Evolutionary conservation across 2,329 filamentous ascomycete genomes (phyloP).

Genomic region (Zelopaecilomyces penicillatus): DNA sequence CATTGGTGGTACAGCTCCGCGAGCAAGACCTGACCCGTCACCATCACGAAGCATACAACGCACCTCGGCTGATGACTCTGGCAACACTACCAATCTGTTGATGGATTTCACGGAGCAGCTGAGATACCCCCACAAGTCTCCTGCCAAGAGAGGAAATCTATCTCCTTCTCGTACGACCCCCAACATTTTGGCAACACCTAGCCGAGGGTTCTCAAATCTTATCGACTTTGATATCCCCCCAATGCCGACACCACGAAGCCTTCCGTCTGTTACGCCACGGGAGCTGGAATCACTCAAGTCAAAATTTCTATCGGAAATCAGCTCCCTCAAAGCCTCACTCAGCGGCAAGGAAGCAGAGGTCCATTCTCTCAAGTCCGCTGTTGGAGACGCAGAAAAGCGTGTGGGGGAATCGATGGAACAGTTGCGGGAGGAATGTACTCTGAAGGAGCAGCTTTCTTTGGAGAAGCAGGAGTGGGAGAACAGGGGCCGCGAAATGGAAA

Average conservation of each 20-base stretch:
- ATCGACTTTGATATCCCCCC: conserved; percentile 81
- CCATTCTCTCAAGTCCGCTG: conserved; percentile 73
- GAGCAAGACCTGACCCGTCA: conserved; percentile 26
- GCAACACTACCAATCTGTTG: conserved; percentile 67
- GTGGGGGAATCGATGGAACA: conserved; percentile 80
- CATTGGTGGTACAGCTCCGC: conserved; percentile 29
- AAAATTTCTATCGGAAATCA: conserved; percentile 83
- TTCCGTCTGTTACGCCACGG: conserved; percentile 83
- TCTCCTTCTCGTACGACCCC: conserved; percentile 24
- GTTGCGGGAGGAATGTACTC: conserved; percentile 65
- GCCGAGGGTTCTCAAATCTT: conserved; percentile 55
- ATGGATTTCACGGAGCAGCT: conserved; percentile 80
- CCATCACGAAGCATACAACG: conserved; percentile 28
- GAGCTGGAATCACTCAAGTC: conserved; percentile 93
- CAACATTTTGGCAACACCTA: conserved; percentile 35
- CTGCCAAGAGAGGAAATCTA: conserved; percentile 28
- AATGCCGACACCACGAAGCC: conserved; percentile 80
- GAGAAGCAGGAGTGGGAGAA: conserved; percentile 80
- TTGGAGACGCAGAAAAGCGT: conserved; percentile 83
- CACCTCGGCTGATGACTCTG: conserved; percentile 32
- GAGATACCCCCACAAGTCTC: conserved; percentile 40
- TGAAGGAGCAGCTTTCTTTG: conserved; percentile 62
- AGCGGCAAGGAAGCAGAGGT: conserved; percentile 92
- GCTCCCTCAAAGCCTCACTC: conserved; percentile 82
- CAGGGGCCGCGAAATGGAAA: conserved; percentile 78